These are phyloP conservation scores for Calonectria naviculata DNA, from an alignment of 2,329 filamentous ascomycete genomes.

Conservation along the genomic window DNA sequence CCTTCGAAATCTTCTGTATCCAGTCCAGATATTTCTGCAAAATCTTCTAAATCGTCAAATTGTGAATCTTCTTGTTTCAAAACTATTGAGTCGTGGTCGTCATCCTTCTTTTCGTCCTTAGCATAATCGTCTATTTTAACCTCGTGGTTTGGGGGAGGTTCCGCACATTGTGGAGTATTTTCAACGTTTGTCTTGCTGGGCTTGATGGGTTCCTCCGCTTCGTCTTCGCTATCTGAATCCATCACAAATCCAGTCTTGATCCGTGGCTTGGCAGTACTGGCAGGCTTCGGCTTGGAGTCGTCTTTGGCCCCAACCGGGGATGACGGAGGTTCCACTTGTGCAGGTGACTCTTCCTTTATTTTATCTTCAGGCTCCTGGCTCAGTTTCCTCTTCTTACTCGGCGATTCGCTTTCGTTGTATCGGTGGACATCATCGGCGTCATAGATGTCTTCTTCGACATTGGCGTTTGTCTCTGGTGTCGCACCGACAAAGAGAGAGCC, in stretches of 20 bases:
- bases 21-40: slow-evolving; percentile 66
- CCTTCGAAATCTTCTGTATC: slow-evolving; percentile 63
- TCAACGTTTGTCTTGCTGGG: slow-evolving; percentile 8
- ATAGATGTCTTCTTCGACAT: slow-evolving; percentile 43
- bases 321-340: slow-evolving; percentile 36
- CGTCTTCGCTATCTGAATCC: slow-evolving; percentile 70
- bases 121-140: slow-evolving; percentile 34
- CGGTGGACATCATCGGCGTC: slow-evolving; percentile 39
- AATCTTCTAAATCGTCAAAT: slow-evolving; percentile 49
- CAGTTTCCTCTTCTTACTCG: slow-evolving; percentile 44
- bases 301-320: slow-evolving; percentile 47
- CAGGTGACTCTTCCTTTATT: not conserved
- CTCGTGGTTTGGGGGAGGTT: slow-evolving; percentile 31
- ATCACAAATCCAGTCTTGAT: slow-evolving; percentile 71
- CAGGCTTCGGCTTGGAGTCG: slow-evolving; percentile 25
- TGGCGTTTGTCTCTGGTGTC: slow-evolving; percentile 25
- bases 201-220: slow-evolving; percentile 30
- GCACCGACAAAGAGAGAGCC: slow-evolving; percentile 66
- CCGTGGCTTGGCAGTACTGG: slow-evolving; percentile 36
- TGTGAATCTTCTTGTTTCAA: slow-evolving; percentile 48
- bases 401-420: slow-evolving; percentile 48
- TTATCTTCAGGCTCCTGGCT: slow-evolving; percentile 33
- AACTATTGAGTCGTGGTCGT: slow-evolving; percentile 23
- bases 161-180: slow-evolving; percentile 35
- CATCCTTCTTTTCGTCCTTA: slow-evolving; percentile 33